Evolutionary conservation across 352 stramenopile species (phyloP), one percentile per base, ranked within the genome.

Genomic region (Pythium coloratum): DNA sequence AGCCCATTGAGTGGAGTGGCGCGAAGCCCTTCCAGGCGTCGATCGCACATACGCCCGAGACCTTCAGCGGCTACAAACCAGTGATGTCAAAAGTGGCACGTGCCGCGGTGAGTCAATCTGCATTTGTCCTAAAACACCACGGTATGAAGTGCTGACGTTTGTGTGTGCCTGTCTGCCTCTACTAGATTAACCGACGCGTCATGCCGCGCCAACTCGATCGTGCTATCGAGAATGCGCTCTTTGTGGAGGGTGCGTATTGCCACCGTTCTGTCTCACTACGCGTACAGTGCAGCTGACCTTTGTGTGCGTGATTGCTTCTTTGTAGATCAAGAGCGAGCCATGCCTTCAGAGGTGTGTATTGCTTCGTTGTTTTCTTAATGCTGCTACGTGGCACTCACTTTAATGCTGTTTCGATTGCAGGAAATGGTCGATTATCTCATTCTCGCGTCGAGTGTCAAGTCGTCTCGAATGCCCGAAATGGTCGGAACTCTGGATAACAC

Each of bases 401-500:
- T 30, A 9, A 30, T 54, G 47, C 18, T 54, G 34, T 59, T 47
- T 44, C 9, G 14, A 8, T 46, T 59, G 55, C 51, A 93, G 78
- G 78, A 82, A 18, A 49, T 94, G 16, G 76, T 96, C 0, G 86
- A 96, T 18, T 96, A 82, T 60, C 42, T 93, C 18, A 76, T 94
- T 3, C 81, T 90, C 49, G 69, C 80, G 34, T 68, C 79, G 16
- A 94, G 86, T 62, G 56, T 92, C 28, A 92, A 96, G 70, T 59
- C 72, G 10, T 72, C 72, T 5, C 73, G 82, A 2, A 64, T 90
- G 36, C 75, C 77, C 1, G 88, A 94, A 62, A 76, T 96, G 33
- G 70, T 94, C n/a, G 88, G 88, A 4, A 84, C 75, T n/a, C 78
- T 96, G 47, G 86, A 96, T 38, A 75, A 92, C 55, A 88, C 86